A percentile compares a stretch with the other conserved stretches of the same genome.
phyloP scores from a whole-genome alignment of 306 rosid species.

The Casuarina glauca region DNA sequence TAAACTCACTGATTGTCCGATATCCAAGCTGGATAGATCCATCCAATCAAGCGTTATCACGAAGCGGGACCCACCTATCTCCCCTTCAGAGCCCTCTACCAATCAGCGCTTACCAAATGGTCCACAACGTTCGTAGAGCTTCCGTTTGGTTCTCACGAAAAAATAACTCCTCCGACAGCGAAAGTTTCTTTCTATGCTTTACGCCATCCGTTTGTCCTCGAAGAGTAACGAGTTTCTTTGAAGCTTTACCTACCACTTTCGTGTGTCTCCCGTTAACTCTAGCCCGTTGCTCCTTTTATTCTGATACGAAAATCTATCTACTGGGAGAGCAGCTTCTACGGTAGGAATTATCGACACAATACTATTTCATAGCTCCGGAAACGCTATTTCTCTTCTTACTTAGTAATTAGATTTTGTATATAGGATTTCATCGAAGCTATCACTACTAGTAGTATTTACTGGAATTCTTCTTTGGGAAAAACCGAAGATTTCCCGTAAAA shows the following conservation, averaged over 20 bases:
- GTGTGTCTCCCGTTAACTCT: not conserved
- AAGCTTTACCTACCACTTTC: not conserved
- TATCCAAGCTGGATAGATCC: not conserved
- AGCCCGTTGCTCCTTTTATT: not conserved
- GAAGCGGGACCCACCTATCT: constrained; percentile 15
- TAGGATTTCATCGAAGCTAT: not conserved
- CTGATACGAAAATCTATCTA: not conserved
- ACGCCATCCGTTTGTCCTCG: not conserved
- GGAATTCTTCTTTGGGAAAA: not conserved
- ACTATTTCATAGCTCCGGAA: not conserved
- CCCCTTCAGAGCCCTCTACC: not conserved
- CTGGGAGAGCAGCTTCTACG: not conserved
- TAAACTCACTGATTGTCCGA: too few relatives aligned
- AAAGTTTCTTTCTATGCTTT: not conserved
- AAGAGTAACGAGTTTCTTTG: not conserved
- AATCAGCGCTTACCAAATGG: not conserved
- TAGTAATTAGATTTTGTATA: not conserved
- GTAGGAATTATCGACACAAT: not conserved
- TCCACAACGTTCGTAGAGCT: not conserved
- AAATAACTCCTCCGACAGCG: not conserved
- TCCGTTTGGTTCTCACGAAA: constrained; percentile 25
- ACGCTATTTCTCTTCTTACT: not conserved
- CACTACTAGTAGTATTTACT: not conserved
- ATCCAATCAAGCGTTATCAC: not conserved
- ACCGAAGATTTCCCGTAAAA: not conserved